A percentile compares a stretch with the other conserved stretches of the same genome.
Evolutionary conservation across 345 rosid genomes (phyloP).

Genomic region (Cochlearia excelsa): DNA sequence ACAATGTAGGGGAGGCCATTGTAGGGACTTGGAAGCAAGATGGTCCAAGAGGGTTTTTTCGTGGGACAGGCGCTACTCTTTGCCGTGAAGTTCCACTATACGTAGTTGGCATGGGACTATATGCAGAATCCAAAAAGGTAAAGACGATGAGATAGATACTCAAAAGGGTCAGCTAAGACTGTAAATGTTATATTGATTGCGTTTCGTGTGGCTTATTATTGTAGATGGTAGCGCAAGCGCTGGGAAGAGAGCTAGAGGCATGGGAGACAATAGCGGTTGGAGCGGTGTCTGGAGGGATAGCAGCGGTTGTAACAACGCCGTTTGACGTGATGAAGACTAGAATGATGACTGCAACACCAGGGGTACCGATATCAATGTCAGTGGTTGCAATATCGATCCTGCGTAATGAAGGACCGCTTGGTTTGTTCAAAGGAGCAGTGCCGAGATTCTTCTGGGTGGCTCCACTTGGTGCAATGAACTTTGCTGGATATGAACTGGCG

Average conservation of each 20-base stretch:
- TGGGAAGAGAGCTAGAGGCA: conserved; percentile 86
- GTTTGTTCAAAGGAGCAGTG: conserved; percentile 87
- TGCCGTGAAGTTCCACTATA: conserved; percentile 96
- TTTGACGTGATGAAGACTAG: conserved; percentile 98
- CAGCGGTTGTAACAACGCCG: conserved; percentile 86
- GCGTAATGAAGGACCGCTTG: conserved; percentile 91
- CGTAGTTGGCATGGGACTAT: conserved; percentile 91
- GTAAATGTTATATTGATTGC: background rate
- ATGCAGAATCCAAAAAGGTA: conserved; percentile 96
- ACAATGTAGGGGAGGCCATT: conserved; percentile 89
- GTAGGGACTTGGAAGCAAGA: conserved; percentile 92
- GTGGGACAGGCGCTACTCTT: conserved; percentile 97
- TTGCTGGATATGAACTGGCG: conserved; percentile 93
- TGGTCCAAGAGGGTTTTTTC: conserved; percentile 88
- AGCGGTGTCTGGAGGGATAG: conserved; percentile 90
- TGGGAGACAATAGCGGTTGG: conserved; percentile 92
- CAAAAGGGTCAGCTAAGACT: conserved; percentile 1
- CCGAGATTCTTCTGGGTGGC: conserved; percentile 99
- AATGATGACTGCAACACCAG: conserved; percentile 95
- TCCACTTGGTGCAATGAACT: conserved; percentile 99
- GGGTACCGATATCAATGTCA: conserved; percentile 74
- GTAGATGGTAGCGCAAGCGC: conserved; percentile 62
- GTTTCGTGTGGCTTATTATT: conserved; percentile 10
- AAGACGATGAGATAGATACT: conserved; percentile 1
- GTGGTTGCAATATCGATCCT: conserved; percentile 67